Evolutionary conservation across 2,329 filamentous ascomycete species (phyloP).

Genomic region (Paramyrothecium roridum): DNA sequence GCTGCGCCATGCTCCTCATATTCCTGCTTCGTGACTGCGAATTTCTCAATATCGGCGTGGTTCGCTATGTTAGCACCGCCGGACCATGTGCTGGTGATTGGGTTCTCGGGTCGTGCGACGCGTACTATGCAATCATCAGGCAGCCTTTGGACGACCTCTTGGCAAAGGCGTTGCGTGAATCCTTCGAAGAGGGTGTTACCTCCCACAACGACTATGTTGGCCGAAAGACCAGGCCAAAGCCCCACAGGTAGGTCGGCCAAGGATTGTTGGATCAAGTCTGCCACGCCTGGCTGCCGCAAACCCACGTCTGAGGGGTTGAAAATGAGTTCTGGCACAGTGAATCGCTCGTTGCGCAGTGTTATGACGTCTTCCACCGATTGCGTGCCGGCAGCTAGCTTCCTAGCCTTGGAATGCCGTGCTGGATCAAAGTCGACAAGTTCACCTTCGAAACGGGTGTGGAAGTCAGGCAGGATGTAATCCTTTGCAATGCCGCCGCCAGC

Average conservation of each 20-base stretch:
- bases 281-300: constrained; percentile 76
- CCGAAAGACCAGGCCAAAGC: constrained; percentile 77
- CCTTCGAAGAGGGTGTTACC: constrained; percentile 79
- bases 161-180: constrained; percentile 75
- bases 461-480: constrained; percentile 91
- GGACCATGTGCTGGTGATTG: constrained; percentile 78
- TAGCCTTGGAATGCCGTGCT: constrained; percentile 49
- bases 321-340: constrained; percentile 82
- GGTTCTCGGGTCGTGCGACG: constrained; percentile 66
- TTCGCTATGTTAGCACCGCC: constrained; percentile 77
- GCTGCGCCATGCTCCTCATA: constrained; percentile 81
- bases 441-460: constrained; percentile 58
- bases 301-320: constrained; percentile 86
- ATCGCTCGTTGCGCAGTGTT: constrained; percentile 87
- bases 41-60: constrained; percentile 62
- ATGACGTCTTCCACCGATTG: constrained; percentile 69
- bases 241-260: constrained; percentile 73
- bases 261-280: constrained; percentile 79
- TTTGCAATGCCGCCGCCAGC: constrained; percentile 65
- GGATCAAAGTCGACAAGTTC: constrained; percentile 77
- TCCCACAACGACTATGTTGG: constrained; percentile 86
- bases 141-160: constrained; percentile 68
- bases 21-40: constrained; percentile 81
- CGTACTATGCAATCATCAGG: constrained; percentile 77
- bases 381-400: constrained; percentile 40